Base-by-base conservation (phyloP, 1,139 yeast species). In the Blastobotrys arbuscula region DNA sequence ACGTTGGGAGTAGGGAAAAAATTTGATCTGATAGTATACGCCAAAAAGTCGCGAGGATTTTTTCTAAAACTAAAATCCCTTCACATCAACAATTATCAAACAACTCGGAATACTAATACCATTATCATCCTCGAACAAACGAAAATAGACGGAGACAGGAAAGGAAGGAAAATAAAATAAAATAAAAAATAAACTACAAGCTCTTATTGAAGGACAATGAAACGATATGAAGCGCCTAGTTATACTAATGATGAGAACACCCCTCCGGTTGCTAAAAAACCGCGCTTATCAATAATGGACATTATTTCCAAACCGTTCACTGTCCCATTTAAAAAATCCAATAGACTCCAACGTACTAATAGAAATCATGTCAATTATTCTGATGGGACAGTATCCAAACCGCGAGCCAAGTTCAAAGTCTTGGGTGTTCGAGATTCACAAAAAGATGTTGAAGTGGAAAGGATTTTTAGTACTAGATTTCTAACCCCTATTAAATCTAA, bases 401-500 rank as follows among this genome's bases (percentile, higher is more conserved):
- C 39, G 15, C 39, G 13, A 21, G 26, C 26, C 13, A 36, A 16
- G n/a, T 36, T 36, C 26, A 28, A 9, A 12, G 19, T 42, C 8
- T 33, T 49, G 10, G 43, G 38, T 1, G 34, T 36, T 19, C 37
- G 33, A 21, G 49, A 49, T 26, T 28, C 43, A 12, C 39, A 44
- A 12, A 42, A 34, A 46, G 56, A 55, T 2, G 55, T 52, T 16
- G 61, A 59, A 39, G 47, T 59, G 4, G 52, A 49, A 19, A 35
- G 49, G 4, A 59, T 58, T 8, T 53, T 65, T 26, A 55, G 59
- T 13, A 64, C 63, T 39, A 50, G 51, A 42, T 74, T 74, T 55
- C 50, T 53, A 1, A 65, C 70, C 10, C 78, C 78, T 1, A 42
- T 73, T 47, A 64, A 60, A 54, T 46, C 65, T 53, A 55, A 62